Base-by-base conservation (phyloP, 2,329 filamentous ascomycete species). In the Colletotrichum echinochloae region DNA sequence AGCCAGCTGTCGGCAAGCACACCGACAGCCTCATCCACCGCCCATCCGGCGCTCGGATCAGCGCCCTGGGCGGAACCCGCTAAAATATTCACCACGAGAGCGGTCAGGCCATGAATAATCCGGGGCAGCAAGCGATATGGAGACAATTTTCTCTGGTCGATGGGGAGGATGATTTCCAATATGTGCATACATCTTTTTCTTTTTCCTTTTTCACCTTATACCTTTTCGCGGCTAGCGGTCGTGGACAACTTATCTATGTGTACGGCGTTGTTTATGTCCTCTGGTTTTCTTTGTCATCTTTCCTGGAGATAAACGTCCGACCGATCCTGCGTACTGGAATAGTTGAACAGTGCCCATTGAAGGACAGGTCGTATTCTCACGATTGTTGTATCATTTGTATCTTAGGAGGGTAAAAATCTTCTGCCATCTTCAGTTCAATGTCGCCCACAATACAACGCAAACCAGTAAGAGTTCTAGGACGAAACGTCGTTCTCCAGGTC, bases 31-130 rank as follows among this genome's bases (percentile, higher is more conserved):
- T 91, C 73, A 85, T 91, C 64, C 88, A 90, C 79, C 83, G 89
- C 70, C 85, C 89, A 1, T 88, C 89, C 6, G 89, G 89, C 65
- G 89, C 89, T 33, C 82, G 89, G 73, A 90, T 91, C 79, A 90
- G 88, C 75, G 89, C 89, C 62, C 83, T 91, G 9, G 89, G 89
- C 8, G 83, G 83, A 67, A 81, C 84, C 60, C 86, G 87, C 73
- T 87, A 77, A 81, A 48, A 2, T 23, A n/a, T 8, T 3, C 37
- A 30, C 3, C 12, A 33, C 23, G 26, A 37, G 30, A 12, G 44
- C 33, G 51, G 35, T 37, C 30, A 9, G 12, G 26, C n/a, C n/a
- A 49, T 48, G 37, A 37, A 60, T 20, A 4, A 48, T 18, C 14
- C 18, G 35, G n/a, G 35, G 68, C 23, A 39, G 23, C n/a, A 28